Evolutionary conservation across 768 basidiomycete species (phyloP), one percentile per base, ranked within the genome.

Genomic region (Suillus discolor): DNA sequence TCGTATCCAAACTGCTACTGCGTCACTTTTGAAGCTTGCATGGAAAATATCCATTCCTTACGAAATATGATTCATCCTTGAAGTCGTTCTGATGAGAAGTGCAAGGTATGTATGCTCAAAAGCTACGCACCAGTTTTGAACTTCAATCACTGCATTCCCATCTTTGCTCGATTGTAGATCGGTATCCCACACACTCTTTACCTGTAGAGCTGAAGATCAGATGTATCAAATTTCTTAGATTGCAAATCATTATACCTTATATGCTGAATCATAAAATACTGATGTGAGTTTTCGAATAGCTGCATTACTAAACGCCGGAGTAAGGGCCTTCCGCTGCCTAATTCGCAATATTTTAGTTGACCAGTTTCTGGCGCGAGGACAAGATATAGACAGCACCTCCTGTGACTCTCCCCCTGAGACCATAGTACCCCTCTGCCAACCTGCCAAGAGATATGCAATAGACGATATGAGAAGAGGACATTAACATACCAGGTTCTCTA

Each of bases 381-480:
- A 31, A 13, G 38, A 39, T 13, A 31, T 15, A 31, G 44, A 13
- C 6, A 55, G 53, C 59, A 82, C 84, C 84, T 77, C 54, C 72
- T 77, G 61, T 86, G 85, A 66, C 75, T 76, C n/a, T 85, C 84
- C 9, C 81, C 79, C 41, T 81, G 74, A 1, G 72, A 54, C 72
- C 65, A 69, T 6, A 72, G 34, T n/a, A 82, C 41, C 1, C 79
- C 79, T 16, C 70, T 74, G 1, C 81, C 79, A 6, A 61, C 28
- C 66, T 71, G n/a, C 7, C 16, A 62, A 36, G 65, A 25, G 4
- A 15, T 31, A 55, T 55, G 2, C 38, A 31, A 13, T 23, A 34
- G 16, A 28, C 12, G 11, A 31, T 20, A 31, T 6, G 4, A 42
- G 16, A 28, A 20, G n/a, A 39, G 23, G 13, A 12, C 34, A 28